These are phyloP conservation scores for Crotalaria pallida DNA, from an alignment of 306 rosid species.

Conservation along the genomic window DNA sequence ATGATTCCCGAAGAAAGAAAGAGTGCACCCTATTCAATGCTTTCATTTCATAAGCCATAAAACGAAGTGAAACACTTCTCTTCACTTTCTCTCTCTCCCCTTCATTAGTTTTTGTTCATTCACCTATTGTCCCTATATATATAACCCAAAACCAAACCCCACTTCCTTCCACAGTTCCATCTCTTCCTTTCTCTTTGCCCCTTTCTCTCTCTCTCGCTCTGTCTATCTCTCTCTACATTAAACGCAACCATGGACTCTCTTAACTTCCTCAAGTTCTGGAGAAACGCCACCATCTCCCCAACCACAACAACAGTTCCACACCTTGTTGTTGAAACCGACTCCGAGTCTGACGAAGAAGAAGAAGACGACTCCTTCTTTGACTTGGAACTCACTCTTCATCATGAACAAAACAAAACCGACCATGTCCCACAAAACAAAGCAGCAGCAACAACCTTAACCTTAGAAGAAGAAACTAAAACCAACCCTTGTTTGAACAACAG, in stretches of 20 bases:
- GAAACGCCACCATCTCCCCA: slow-evolving; percentile 19
- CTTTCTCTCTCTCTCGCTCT: not conserved
- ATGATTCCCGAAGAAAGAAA: slow-evolving; percentile 22
- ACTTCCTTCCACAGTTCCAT: not conserved
- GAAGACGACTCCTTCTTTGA: slow-evolving; percentile 91
- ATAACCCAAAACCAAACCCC: slow-evolving; percentile 13
- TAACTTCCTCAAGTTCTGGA: slow-evolving; percentile 72
- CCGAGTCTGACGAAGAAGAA: slow-evolving; percentile 52
- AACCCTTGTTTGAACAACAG: too few species aligned
- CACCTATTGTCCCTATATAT: slow-evolving; percentile 36
- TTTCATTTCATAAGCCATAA: slow-evolving; percentile 29
- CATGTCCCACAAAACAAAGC: slow-evolving; percentile 4
- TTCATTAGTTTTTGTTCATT: slow-evolving; percentile 26
- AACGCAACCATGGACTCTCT: slow-evolving; percentile 56
- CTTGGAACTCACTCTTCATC: slow-evolving; percentile 46
- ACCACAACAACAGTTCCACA: slow-evolving; percentile 27
- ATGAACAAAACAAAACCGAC: not conserved
- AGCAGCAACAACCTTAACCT: too few species aligned
- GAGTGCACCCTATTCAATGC: slow-evolving; percentile 47
- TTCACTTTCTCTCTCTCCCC: not conserved
- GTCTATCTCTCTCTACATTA: not conserved
- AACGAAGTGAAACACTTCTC: slow-evolving; percentile 44
- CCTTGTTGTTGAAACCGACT: slow-evolving; percentile 36
- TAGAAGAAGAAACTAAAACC: not conserved
- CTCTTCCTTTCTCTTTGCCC: not conserved